Evolutionary conservation across 2,329 filamentous ascomycete species (phyloP).

Genomic region (Cladobotryum mycophilum): DNA sequence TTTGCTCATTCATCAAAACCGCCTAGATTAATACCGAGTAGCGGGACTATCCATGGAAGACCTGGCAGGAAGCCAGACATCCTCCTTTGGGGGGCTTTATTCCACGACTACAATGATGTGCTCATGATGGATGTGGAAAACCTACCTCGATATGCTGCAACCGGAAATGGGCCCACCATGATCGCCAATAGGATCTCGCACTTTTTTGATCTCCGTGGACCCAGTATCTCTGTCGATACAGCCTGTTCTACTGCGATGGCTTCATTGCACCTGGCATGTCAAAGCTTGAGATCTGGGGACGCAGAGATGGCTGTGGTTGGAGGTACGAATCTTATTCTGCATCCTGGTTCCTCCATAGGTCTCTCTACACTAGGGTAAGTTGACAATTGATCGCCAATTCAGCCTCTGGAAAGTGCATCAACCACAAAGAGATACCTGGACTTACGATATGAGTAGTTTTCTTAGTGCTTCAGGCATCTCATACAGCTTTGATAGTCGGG

Average conservation of each 20-base stretch:
- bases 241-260: conserved; percentile 2
- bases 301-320: conserved; percentile 2
- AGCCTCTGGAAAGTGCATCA: background rate
- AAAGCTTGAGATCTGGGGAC: background rate
- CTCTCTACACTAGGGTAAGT: background rate
- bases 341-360: background rate
- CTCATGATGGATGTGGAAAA: background rate
- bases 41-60: background rate
- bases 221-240: conserved; percentile 4
- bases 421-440: no score
- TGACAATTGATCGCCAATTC: background rate
- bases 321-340: conserved; percentile 16
- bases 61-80: background rate
- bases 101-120: conserved; percentile 2
- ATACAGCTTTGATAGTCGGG: background rate
- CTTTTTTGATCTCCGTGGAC: conserved; percentile 6
- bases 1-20: background rate
- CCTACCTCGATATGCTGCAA: background rate
- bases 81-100: conserved; percentile 1
- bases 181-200: conserved; percentile 8
- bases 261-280: conserved; percentile 1
- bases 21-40: background rate
- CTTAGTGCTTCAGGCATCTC: background rate
- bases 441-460: no score
- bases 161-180: background rate